Conservation (phyloP, 768 basidiomycete species). For the Mycena galericulata region DNA sequence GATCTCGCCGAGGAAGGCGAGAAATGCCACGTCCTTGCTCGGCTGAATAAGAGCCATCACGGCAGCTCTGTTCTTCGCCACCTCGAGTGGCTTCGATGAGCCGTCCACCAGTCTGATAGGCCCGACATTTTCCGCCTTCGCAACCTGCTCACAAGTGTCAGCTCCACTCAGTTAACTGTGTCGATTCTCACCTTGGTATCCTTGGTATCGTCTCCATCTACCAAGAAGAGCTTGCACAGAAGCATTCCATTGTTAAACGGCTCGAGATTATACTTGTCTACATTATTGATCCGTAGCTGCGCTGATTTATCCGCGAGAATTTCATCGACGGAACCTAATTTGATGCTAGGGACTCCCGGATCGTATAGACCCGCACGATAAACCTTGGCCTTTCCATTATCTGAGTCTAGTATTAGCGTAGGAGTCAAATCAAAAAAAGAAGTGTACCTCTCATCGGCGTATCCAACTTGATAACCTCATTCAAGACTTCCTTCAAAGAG, state of each 20-base stretch:
- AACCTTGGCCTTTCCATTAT: background rate
- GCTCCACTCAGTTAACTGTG: no score
- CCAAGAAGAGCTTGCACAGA: background rate
- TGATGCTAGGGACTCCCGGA: no score
- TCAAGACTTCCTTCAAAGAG: background rate
- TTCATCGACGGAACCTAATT: no score
- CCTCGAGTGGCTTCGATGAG: background rate
- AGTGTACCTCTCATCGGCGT: background rate
- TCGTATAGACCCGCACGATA: background rate
- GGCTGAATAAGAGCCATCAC: background rate
- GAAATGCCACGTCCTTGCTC: background rate
- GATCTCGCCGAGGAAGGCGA: background rate
- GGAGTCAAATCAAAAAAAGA: background rate
- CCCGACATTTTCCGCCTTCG: no score
- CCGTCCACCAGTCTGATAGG: background rate
- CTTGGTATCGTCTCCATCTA: background rate
- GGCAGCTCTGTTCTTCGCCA: background rate
- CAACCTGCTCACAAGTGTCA: no score
- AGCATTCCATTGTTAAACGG: background rate
- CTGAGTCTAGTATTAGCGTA: background rate
- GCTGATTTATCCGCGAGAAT: background rate
- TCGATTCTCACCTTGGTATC: no score
- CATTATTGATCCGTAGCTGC: background rate
- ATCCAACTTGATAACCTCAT: background rate
- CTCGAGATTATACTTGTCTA: background rate